Base-by-base conservation (phyloP, 768 basidiomycete species). In the Cytidiella melzeri region DNA sequence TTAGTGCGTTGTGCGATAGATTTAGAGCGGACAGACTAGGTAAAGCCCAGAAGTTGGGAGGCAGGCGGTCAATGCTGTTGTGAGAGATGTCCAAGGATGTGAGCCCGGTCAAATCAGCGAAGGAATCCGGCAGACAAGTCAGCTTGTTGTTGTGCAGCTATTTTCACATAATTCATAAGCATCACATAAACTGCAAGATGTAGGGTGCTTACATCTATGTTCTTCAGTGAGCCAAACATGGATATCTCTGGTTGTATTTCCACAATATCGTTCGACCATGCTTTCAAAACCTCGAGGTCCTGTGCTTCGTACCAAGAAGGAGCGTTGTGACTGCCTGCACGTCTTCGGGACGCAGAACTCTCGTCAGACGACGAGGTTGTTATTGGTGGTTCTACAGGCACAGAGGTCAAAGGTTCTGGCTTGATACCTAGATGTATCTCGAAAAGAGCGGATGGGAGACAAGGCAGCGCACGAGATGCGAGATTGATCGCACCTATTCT, bases 161-260 rank as follows among this genome's bases (percentile, higher is more conserved):
- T 19, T 27, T 18, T 28, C 19, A 7, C n/a, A 13, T 19, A 21
- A 23, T 20, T 18, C 18, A 6, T 46, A 28, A 55, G 36, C 18
- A 26, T n/a, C 20, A 13, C n/a, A 28, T 28, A 24, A 34, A 19
- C n/a, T 13, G 21, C 6, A 39, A 36, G 10, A 10, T 19, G 55
- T 1, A 43, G 13, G 41, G 15, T 13, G 69, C 88, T 49, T 67
- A 89, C 89, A 64, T 92, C 90, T 36, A 92, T 57, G 1, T 72
- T 77, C 65, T 90, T 91, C 45, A 92, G 69, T 3, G 86, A 87
- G 2, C 89, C 89, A 61, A 92, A 92, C 40, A 91, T 72, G 0
- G 85, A 84, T 12, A 92, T 83, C 62, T 92, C 90, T 20, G 80
- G 82, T 55, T 91, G 89, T 24, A 92, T 73, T 59, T 87, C 85